phyloP scores from a whole-genome alignment of 2,329 filamentous ascomycete species.

The Nothopassalora personata region DNA sequence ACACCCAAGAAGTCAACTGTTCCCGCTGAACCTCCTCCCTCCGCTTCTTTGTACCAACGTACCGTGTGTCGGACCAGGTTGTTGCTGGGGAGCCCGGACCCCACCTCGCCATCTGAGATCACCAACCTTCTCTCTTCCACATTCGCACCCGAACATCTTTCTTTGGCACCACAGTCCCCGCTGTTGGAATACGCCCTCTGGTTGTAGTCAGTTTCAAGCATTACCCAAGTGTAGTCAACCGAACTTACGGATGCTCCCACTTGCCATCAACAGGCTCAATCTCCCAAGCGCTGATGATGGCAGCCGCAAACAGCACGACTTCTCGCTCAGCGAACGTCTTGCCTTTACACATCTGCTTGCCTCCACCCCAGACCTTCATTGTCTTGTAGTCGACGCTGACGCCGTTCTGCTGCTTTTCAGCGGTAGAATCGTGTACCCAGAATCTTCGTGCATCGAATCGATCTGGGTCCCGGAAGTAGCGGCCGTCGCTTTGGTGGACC shows the following conservation, averaged over 20 bases:
- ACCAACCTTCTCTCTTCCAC: constrained; percentile 2
- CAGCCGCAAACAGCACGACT: not conserved
- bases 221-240: too few species aligned
- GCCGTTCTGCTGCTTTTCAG: not conserved
- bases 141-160: not conserved
- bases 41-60: not conserved
- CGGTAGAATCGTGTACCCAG: not conserved
- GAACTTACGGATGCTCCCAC: not conserved
- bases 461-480: not conserved
- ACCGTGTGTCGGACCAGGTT: not conserved
- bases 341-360: not conserved
- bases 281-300: constrained; percentile 1
- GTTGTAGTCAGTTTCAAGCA: too few species aligned
- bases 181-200: not conserved
- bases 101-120: too few species aligned
- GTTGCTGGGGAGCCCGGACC: not conserved
- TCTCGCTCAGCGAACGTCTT: not conserved
- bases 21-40: not conserved
- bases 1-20: not conserved
- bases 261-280: not conserved
- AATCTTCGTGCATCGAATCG: not conserved
- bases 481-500: not conserved
- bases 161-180: not conserved
- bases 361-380: constrained; percentile 1
- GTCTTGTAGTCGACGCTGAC: not conserved